Base-by-base conservation (phyloP, 176 grass and related monocot genomes). In the Cocos nucifera region DNA sequence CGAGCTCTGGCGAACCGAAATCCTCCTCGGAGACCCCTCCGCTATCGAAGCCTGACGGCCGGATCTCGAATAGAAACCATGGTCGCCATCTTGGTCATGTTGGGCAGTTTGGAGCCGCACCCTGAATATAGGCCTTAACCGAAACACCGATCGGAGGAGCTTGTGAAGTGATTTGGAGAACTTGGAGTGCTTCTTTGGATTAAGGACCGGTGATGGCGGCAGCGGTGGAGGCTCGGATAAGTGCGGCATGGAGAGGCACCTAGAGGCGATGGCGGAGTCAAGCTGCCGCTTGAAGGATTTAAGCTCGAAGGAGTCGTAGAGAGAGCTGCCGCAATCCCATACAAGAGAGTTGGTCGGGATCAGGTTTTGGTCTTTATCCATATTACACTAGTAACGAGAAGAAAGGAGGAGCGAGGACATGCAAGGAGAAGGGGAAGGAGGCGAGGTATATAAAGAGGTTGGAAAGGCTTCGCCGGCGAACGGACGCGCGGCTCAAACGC, bases 291-390 rank as follows among this genome's bases (percentile, higher is more conserved):
- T 59, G 65, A 70, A 59, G 32, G 64, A 74, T 27, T 50, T 19
- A 50, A 70, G 71, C 49, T 80, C 50, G 64, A 52, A 74, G 15
- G 65, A 70, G 62, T 81, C 78, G 57, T 80, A 75, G 65, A 70
- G 64, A 24, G 57, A 28, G 72, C 65, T 70, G 58, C 24, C 52
- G 52, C 22, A 70, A 44, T 75, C 71, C 72, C 78, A 81, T 52
- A 75, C 28, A 67, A 66, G 69, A 24, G 54, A 70, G 67, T 59
- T 51, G 62, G 7, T 39, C 10, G 35, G 35, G 35, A 39, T 39
- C 35, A 10, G 1, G 57, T 23, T 15, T 29, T 29, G 24, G 17
- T 15, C 57, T 17, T 59, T 59, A 17, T 29, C 57, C 57, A 59
- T 59, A 3, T 39, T 39, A 39, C 9, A 12, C 0, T 39, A 12